Base-by-base conservation (phyloP, 1,284 basidiomycete species). In the Wolfiporia cocos region DNA sequence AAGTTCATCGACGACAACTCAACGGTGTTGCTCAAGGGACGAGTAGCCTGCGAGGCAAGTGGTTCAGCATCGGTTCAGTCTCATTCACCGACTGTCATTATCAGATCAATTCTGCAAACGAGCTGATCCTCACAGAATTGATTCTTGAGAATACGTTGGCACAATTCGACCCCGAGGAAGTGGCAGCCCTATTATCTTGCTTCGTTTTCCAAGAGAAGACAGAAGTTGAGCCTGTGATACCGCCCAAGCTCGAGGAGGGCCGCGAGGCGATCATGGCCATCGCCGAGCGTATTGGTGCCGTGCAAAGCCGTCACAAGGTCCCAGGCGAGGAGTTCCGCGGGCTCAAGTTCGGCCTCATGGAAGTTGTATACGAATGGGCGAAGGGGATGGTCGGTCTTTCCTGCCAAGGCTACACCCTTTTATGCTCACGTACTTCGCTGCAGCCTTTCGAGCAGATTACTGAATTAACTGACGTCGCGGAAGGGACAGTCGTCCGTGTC, bases 171-270 rank as follows among this genome's bases (percentile, higher is more conserved):
- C 91, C 96, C 0, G 92, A 93, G 63, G 95, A 99, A 65, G 90
- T 94, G 32, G 95, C 97, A n/a, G 95, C 96, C 1, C 74, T 99
- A 23, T 74, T 99, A 2, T 97, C 94, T 4, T 88, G 89, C 55
- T 98, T 99, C 58, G 83, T 99, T 22, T 98, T 98, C 64, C 93
- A 97, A 60, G 96, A 99, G 58, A 98, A 97, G 69, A 92, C 92
- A 10, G 91, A 94, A 15, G 71, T 81, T 5, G 86, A 94, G 54
- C 93, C 94, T 14, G 65, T 74, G 5, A 74, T 98, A 34, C 79
- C 88, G 2, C 75, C 80, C 5, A 86, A 82, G 55, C 71, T 99
- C 12, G 73, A 86, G 61, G 73, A 78, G 54, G 96, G 94, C 6
- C 74, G 87, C 36, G 81, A 85, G 5, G 78, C 79, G 10, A 90